Conservation (phyloP, 2,329 filamentous ascomycete genomes). For the Penicillium glabrum region DNA sequence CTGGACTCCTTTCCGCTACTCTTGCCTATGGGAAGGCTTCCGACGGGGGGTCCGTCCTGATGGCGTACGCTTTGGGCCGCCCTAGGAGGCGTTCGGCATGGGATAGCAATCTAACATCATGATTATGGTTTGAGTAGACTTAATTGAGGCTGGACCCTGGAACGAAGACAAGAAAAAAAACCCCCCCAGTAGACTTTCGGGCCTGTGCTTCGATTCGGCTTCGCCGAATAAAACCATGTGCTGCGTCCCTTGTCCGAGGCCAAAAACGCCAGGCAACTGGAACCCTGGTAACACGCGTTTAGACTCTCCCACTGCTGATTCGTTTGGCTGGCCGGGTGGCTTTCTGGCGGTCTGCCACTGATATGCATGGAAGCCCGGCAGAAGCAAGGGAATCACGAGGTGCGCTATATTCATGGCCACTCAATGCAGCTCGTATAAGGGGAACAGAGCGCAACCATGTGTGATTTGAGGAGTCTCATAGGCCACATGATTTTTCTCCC, state of each 20-base stretch:
- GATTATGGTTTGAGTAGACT: neutral
- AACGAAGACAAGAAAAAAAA: neutral
- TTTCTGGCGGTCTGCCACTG: slow-evolving; percentile 15
- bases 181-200: neutral
- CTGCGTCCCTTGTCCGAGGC: neutral
- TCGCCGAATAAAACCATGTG: neutral
- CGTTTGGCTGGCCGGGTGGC: slow-evolving; percentile 5
- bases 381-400: slow-evolving; percentile 10
- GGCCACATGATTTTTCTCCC: neutral
- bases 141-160: neutral
- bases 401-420: neutral
- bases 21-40: slow-evolving; percentile 19
- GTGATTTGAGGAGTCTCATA: neutral
- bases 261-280: slow-evolving; percentile 6
- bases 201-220: neutral
- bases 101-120: neutral
- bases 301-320: slow-evolving; percentile 1
- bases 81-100: neutral
- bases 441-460: neutral
- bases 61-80: slow-evolving; percentile 6
- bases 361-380: slow-evolving; percentile 33
- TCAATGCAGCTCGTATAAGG: neutral
- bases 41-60: slow-evolving; percentile 19
- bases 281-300: neutral
- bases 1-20: neutral